Evolutionary conservation across 2,329 filamentous ascomycete genomes (phyloP), one percentile per base, ranked within the genome.

Genomic region (Neocatenulostroma microsporum): DNA sequence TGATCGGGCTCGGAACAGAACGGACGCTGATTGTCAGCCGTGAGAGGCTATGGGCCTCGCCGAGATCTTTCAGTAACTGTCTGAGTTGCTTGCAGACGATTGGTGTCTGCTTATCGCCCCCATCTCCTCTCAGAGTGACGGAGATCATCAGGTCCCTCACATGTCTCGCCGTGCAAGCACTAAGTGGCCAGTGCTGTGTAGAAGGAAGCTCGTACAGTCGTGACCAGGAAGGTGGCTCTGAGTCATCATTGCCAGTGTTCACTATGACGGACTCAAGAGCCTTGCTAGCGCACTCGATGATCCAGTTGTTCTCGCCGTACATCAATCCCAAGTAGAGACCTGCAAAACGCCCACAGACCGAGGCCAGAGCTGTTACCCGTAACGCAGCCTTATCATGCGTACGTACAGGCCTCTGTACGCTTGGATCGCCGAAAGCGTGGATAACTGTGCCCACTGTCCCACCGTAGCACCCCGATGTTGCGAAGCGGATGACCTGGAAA

Each of bases 221-320:
- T 10, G 11, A 9, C 26, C 26, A 29, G 7, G 26, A 29, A 14
- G 13, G 26, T 14, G 26, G 26, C 10, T 10, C 8, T 13, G 26
- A 14, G 7, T 13, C 11, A 10, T 29, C 15, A 14, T 11, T 7
- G 13, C 15, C 26, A 7, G 26, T 7, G 6, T 29, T 14, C 26
- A 29, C 11, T 7, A 29, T 14, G 7, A 13, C 13, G 13, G 26
- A 6, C 8, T 6, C 8, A 7, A 14, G 6, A 14, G 8, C 7
- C 13, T 7, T 14, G 7, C 15, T 14, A 14, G 11, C 15, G 13
- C 26, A 29, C 8, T 29, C 9, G 11, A 29, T 14, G 10, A 29
- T 7, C 26, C 26, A 29, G 26, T 14, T 29, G 13, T 29, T 29
- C 26, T 29, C 26, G 13, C 26, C 26, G 26, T 29, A 29, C 9